These are phyloP conservation scores for Elaeagnus macrophylla DNA, from an alignment of 306 rosid species.

Conservation along the genomic window DNA sequence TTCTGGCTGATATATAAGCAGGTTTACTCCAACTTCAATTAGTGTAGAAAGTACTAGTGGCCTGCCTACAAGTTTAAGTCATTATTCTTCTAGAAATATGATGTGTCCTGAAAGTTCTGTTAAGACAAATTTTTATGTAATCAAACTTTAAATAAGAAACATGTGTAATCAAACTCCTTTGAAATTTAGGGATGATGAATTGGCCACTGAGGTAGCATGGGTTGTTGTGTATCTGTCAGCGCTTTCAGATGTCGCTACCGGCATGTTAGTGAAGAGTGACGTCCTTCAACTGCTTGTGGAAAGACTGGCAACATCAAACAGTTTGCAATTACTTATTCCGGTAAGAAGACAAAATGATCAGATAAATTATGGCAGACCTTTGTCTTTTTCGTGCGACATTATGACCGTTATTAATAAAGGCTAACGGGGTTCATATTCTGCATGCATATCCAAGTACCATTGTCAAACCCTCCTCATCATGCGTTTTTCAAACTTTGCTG, in stretches of 20 bases:
- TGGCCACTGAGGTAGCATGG: slow-evolving; percentile 97
- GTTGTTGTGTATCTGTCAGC: slow-evolving; percentile 90
- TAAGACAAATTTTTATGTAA: neutral
- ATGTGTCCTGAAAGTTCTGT: no score
- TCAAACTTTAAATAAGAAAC: neutral
- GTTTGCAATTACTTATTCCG: slow-evolving; percentile 82
- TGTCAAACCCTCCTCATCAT: no score
- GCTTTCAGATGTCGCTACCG: slow-evolving; percentile 71
- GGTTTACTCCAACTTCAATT: no score
- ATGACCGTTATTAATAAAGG: no score
- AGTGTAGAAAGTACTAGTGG: no score
- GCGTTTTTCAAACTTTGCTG: no score
- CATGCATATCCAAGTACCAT: no score
- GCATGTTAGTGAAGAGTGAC: slow-evolving; percentile 66
- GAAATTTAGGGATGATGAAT: slow-evolving; percentile 75
- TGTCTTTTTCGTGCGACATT: no score
- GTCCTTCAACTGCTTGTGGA: slow-evolving; percentile 72
- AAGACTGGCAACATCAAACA: slow-evolving; percentile 66
- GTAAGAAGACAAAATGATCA: slow-evolving; percentile 23
- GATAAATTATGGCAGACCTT: neutral
- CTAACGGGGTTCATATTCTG: no score
- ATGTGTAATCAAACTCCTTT: slow-evolving; percentile 7
- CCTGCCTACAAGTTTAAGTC: no score
- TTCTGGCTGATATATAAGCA: no score
- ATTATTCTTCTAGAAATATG: no score